These are phyloP conservation scores for Venturia aucupariae DNA, from an alignment of 2,329 filamentous ascomycete species.

Conservation along the genomic window DNA sequence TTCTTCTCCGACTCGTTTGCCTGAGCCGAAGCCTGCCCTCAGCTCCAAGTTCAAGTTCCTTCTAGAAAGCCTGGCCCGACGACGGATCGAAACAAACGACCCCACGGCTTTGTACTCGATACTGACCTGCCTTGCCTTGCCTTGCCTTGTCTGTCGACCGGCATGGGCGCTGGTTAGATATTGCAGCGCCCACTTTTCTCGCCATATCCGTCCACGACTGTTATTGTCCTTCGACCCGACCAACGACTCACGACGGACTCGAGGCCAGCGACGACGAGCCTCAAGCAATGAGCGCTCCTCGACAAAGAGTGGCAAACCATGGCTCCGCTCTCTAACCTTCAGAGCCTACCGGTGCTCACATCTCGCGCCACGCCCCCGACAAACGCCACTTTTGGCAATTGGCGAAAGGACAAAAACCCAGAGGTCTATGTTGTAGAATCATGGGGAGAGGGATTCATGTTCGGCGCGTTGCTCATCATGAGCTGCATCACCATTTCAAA, in stretches of 20 bases:
- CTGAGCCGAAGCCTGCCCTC: neutral
- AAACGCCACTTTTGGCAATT: slow-evolving; percentile 8
- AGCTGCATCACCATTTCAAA: slow-evolving; percentile 39
- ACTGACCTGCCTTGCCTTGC: neutral
- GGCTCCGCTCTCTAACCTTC: neutral
- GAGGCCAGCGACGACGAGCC: neutral
- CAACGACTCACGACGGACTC: neutral
- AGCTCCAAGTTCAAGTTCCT: too few relatives aligned
- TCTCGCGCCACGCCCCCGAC: neutral
- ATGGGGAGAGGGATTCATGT: slow-evolving; percentile 13
- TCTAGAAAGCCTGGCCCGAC: neutral
- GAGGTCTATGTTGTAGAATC: slow-evolving; percentile 11
- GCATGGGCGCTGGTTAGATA: neutral
- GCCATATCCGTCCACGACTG: neutral
- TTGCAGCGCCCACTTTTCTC: neutral
- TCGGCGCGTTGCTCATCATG: slow-evolving; percentile 32
- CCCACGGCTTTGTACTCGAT: slow-evolving; percentile 1
- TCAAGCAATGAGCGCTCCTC: neutral
- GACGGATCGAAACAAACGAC: neutral
- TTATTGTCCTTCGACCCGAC: neutral
- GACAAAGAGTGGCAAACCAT: neutral
- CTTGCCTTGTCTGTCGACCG: neutral
- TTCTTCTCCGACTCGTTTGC: neutral
- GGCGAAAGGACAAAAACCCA: slow-evolving; percentile 6
- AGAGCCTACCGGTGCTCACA: neutral